These are phyloP conservation scores for Calocera cornea DNA, from an alignment of 768 basidiomycete species.

Conservation along the genomic window DNA sequence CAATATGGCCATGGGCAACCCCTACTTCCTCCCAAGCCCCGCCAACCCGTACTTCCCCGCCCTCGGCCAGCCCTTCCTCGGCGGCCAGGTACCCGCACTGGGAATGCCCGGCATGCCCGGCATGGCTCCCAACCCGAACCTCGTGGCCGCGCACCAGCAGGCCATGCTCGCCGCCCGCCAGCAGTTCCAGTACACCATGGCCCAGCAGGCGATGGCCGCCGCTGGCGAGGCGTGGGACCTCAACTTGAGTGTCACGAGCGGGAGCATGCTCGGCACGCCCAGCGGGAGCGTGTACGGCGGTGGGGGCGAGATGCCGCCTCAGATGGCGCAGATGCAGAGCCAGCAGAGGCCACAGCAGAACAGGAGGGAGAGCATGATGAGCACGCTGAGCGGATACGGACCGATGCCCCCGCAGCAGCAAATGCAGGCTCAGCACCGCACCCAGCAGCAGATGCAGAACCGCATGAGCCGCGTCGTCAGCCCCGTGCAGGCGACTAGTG, in stretches of 20 bases:
- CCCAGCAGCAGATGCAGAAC: background rate
- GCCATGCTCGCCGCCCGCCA: constrained; percentile 80
- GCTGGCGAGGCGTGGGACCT: constrained; percentile 87
- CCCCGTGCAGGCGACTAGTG: background rate
- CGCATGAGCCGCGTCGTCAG: background rate
- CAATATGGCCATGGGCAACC: constrained; percentile 1
- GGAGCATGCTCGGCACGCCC: constrained; percentile 1
- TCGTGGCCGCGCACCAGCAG: constrained; percentile 64
- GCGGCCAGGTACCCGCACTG: constrained; percentile 2
- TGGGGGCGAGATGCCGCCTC: background rate
- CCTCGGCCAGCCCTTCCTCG: constrained; percentile 1
- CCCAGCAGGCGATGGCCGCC: constrained; percentile 76
- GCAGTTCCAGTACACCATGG: constrained; percentile 79
- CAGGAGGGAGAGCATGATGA: constrained; percentile 4
- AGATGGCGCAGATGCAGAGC: background rate
- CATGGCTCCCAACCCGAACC: constrained; percentile 29
- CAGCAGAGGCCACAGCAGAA: background rate
- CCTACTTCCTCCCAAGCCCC: background rate
- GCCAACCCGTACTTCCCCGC: background rate
- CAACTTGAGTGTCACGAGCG: background rate
- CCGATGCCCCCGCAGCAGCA: background rate
- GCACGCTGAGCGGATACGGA: background rate
- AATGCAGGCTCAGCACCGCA: background rate
- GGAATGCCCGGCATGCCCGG: too few species aligned
- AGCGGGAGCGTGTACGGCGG: background rate